phyloP scores from a whole-genome alignment of 345 rosid species.

The Eucalyptus regnans region DNA sequence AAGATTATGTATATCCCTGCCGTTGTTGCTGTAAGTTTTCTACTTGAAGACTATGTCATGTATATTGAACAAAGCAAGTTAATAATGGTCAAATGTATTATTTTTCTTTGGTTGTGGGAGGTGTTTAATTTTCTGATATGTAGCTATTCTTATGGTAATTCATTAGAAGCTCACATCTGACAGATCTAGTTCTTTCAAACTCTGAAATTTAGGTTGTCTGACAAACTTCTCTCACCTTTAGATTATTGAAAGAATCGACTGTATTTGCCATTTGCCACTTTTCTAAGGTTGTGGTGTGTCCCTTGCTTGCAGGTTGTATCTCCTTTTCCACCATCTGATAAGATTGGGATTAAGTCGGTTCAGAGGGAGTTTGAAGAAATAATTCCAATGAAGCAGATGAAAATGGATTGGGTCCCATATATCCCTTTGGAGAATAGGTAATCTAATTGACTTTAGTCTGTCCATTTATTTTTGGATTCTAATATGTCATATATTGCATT shows the following conservation, averaged over 20 bases:
- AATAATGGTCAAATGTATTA: neutral
- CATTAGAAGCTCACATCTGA: neutral
- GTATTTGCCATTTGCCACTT: neutral
- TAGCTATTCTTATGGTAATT: neutral
- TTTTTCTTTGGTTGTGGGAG: neutral
- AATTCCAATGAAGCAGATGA: conserved; percentile 97
- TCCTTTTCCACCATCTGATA: conserved; percentile 94
- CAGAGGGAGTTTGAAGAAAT: conserved; percentile 94
- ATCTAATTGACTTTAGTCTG: neutral
- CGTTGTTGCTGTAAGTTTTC: conserved; percentile 75
- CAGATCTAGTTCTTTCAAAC: neutral
- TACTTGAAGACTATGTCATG: neutral
- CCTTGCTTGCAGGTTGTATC: conserved; percentile 55
- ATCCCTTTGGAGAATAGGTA: conserved; percentile 84
- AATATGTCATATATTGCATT: neutral
- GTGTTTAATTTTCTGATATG: neutral
- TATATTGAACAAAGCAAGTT: neutral
- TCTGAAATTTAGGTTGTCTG: neutral
- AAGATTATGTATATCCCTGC: conserved; percentile 57
- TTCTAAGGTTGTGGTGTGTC: neutral
- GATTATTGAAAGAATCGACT: neutral
- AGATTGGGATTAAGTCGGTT: conserved; percentile 93
- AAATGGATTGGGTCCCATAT: conserved; percentile 99
- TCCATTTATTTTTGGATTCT: neutral
- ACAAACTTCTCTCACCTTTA: neutral